Base-by-base conservation (phyloP, 805 yeast species). In the Saturnispora gosingensis region DNA sequence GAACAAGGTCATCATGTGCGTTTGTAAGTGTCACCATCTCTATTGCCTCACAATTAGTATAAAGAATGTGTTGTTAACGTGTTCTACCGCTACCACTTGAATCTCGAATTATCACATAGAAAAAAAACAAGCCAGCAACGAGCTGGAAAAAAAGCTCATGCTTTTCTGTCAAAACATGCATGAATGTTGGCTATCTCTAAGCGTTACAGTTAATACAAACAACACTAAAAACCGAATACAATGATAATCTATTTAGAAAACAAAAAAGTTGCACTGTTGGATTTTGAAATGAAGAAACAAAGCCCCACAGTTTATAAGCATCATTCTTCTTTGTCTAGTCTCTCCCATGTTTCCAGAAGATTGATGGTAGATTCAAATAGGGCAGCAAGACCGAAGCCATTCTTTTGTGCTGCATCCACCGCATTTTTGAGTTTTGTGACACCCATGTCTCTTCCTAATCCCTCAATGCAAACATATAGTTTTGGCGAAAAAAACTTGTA, bases 1-100 rank as follows among this genome's bases (percentile, higher is more conserved):
- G 99, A 62, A 89, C 88, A 63, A 88, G 72, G 69, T 89, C 97
- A 58, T 85, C 88, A 68, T 90, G 97, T 25, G 95, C 93, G 69
- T 89, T 88, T 32, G 86, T 83, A 67, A 90, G 85, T 48, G 95
- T 81, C 48, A 88, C 95, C 96, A 49, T 49, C 9, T 22, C 28
- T 15, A 27, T 34, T 18, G 16, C 38, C 13, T 11, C 15, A 10
- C 28, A 13, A 13, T 11, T 22, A 15, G n/a, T 64, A 48, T 7
- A 44, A 30, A 22, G 50, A 27, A 16, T 27, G 3, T 7, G 24
- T 16, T 36, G 24, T 38, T 16, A 18, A 38, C 22, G 22, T 38
- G 42, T 18, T 5, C 7, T 24, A n/a, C 5, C 3, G 11, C 13
- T 18, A 8, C 42, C 20, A 16, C 13, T 38, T 18, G 13, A 38